Evolutionary conservation across 257 asterid species (phyloP), one percentile per base, ranked within the genome.

Genomic region (Fraxinus cuspidata): DNA sequence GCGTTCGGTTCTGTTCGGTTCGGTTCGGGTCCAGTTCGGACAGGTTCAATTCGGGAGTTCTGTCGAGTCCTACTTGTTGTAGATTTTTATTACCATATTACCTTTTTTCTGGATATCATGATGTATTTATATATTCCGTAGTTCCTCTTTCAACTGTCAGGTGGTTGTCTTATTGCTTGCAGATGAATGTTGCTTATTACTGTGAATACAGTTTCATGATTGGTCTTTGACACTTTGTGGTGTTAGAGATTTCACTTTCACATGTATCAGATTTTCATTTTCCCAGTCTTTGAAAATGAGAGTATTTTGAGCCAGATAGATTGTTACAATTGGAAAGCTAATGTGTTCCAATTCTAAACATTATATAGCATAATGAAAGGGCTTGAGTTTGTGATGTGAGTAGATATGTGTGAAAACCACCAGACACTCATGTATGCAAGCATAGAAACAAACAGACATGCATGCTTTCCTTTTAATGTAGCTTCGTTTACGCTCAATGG

Each of bases 401-500:
- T 42, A 2, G 49, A 42, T 42, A 12, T 42, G 18, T 42, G 49
- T 42, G 49, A 42, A 5, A 31, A 49, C 58, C 19, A 13, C 58
- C 21, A 3, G 58, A 0, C 40, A 35, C 40, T 18, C 15, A 13
- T 51, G n/a, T n/a, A 28, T 28, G 31, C 29, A 56, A 56, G 66
- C 11, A 21, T 1, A 56, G 66, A n/a, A 21, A 56, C 7, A 34
- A 4, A 56, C 7, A 0, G 7, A 70, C 27, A 8, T 34, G 28
- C 71, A 34, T 18, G 47, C 16, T 42, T 77, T 51, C 40, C 38
- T 56, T 27, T 56, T 44, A 2, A 28, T 28, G n/a, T 51, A 49
- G 79, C 37, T 68, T 56, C 68, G 23, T 77, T 53, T 31, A 72
- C 12, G 47, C 58, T 23, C 23, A 51, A 58, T 29, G 15, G n/a